phyloP scores from a whole-genome alignment of 176 grass and related monocot species.

The Triticum monococcum region DNA sequence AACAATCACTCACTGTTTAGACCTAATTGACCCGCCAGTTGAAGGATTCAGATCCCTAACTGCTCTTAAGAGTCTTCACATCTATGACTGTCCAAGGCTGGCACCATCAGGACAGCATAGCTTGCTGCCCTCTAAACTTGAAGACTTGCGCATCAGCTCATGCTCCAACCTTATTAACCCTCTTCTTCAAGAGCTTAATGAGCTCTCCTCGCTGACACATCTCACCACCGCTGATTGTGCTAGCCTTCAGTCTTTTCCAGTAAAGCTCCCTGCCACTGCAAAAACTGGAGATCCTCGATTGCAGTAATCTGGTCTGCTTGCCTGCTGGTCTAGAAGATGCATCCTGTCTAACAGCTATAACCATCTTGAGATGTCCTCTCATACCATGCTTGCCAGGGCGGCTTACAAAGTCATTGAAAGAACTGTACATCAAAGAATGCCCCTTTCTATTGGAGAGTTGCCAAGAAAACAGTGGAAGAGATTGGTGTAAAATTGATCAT shows the following conservation, averaged over 20 bases:
- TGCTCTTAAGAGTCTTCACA: conserved; percentile 59
- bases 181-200: conserved; percentile 48
- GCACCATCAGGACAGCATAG: conserved; percentile 26
- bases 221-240: conserved; percentile 42
- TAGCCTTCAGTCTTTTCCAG: conserved; percentile 50
- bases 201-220: conserved; percentile 36
- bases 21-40: conserved; percentile 43
- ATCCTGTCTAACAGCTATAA: conserved; percentile 35
- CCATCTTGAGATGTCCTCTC: conserved; percentile 47
- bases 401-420: conserved; percentile 47
- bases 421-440: conserved; percentile 59
- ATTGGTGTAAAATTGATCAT: conserved; percentile 61
- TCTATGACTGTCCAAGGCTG: conserved; percentile 59
- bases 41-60: conserved; percentile 46
- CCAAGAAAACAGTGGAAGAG: conserved; percentile 29
- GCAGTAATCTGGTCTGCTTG: conserved; percentile 42
- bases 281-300: conserved; percentile 50
- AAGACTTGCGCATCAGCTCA: conserved; percentile 60
- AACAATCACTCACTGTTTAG: conserved; percentile 47
- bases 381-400: conserved; percentile 46
- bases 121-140: conserved; percentile 38
- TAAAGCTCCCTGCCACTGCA: conserved; percentile 48
- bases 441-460: conserved; percentile 41
- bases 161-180: conserved; percentile 54
- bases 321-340: conserved; percentile 49